Percentiles rank a stretch among this genome's conserved stretches.
Conservation (phyloP, 306 rosid genomes). For the Hippophae gyantsensis region DNA sequence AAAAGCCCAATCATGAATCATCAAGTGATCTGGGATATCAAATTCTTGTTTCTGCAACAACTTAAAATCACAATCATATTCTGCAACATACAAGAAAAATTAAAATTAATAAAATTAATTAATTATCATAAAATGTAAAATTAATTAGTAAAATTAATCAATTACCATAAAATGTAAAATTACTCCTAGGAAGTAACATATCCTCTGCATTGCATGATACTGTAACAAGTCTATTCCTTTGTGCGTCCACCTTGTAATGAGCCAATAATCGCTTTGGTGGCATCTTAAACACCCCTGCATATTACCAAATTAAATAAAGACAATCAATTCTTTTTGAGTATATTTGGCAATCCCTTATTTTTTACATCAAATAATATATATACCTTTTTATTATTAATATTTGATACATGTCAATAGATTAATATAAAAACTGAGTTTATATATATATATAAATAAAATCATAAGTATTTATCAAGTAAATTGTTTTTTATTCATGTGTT, state of each 20-base stretch:
- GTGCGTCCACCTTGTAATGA: conserved; percentile 68
- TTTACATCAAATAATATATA: too few relatives aligned
- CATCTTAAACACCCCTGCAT: conserved; percentile 81
- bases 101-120: neutral
- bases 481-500: too few relatives aligned
- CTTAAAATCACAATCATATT: conserved; percentile 54
- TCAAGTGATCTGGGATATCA: conserved; percentile 66
- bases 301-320: neutral
- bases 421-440: too few relatives aligned
- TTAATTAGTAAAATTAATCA: neutral
- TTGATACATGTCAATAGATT: too few relatives aligned
- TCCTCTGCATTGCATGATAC: conserved; percentile 93
- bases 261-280: conserved; percentile 81
- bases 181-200: conserved; percentile 73
- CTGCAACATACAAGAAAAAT: conserved; percentile 22
- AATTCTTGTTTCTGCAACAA: conserved; percentile 47
- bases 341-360: too few relatives aligned
- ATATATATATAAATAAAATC: too few relatives aligned
- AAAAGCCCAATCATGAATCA: conserved; percentile 98
- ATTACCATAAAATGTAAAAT: conserved; percentile 64
- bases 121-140: conserved; percentile 30
- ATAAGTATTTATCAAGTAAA: too few relatives aligned
- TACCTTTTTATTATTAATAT: too few relatives aligned
- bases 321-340: too few relatives aligned
- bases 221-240: conserved; percentile 44